phyloP scores from a whole-genome alignment of 2,329 filamentous ascomycete species.

The Coniochaeta prunicola region DNA sequence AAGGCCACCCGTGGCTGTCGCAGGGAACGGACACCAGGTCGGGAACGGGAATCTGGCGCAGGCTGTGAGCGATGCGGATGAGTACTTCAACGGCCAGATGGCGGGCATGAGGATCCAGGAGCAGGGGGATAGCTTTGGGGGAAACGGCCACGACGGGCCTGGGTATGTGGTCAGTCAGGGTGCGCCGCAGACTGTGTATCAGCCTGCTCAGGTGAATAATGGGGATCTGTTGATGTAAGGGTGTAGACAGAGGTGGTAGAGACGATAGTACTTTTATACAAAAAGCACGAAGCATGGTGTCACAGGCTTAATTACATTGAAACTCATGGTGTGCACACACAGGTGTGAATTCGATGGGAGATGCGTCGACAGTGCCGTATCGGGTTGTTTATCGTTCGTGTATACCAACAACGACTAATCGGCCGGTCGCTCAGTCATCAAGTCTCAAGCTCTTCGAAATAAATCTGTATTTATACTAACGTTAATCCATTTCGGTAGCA shows the following conservation, averaged over 20 bases:
- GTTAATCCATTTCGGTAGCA: background rate
- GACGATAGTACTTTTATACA: background rate
- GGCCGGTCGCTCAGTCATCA: background rate
- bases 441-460: background rate
- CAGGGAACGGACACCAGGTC: background rate
- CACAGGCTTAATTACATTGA: too few species aligned
- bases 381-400: background rate
- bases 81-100: slow-evolving; percentile 82
- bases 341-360: background rate
- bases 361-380: background rate
- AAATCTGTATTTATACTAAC: background rate
- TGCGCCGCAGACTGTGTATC: slow-evolving; percentile 67
- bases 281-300: too few species aligned
- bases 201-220: slow-evolving; percentile 57
- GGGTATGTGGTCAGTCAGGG: slow-evolving; percentile 77
- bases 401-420: background rate
- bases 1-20: slow-evolving; percentile 8
- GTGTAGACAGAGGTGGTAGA: background rate
- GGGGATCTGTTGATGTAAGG: slow-evolving; percentile 53
- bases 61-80: slow-evolving; percentile 78
- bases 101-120: slow-evolving; percentile 62
- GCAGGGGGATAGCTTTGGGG: slow-evolving; percentile 57
- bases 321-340: too few species aligned
- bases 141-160: slow-evolving; percentile 36
- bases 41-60: slow-evolving; percentile 42